These are phyloP conservation scores for Acacia concinna DNA, from an alignment of 331 rosid species.

Conservation along the genomic window DNA sequence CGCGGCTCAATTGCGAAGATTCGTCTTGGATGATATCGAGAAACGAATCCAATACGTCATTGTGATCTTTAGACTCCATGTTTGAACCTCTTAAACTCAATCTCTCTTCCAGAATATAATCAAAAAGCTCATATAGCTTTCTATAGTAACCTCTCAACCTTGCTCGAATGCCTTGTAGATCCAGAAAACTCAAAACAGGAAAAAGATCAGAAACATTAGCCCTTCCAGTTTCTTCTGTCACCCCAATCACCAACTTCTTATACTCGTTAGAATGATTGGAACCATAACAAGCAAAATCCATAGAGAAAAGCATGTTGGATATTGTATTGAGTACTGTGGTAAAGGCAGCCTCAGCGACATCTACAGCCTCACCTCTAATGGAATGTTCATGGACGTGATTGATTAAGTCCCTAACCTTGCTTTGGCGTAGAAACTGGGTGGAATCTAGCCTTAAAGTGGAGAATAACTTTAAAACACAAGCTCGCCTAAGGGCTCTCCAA, in stretches of 20 bases:
- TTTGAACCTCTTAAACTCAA: not conserved
- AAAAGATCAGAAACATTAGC: not conserved
- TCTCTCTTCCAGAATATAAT: not conserved
- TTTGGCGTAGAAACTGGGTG: conserved; percentile 2
- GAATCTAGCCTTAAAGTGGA: conserved; percentile 24
- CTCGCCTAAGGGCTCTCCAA: conserved; percentile 27
- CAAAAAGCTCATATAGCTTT: not conserved
- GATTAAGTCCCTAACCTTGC: conserved; percentile 23
- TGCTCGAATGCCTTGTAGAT: not conserved
- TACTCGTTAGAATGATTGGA: not conserved
- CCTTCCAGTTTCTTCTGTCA: not conserved
- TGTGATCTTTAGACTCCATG: not conserved
- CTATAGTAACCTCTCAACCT: not conserved
- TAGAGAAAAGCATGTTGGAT: not conserved
- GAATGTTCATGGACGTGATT: not conserved
- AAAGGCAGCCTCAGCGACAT: conserved; percentile 12
- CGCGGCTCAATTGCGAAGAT: not conserved
- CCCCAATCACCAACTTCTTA: not conserved
- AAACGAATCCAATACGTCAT: not conserved
- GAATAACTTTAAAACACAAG: conserved; percentile 30
- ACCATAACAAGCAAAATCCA: not conserved
- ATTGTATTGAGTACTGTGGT: conserved; percentile 24
- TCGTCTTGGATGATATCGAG: not conserved
- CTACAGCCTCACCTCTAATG: conserved; percentile 19
- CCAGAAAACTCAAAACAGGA: not conserved